Evolutionary conservation across 495 filamentous ascomycete species (phyloP), one percentile per base, ranked within the genome.

Genomic region (Xanthoparmelia taractica): DNA sequence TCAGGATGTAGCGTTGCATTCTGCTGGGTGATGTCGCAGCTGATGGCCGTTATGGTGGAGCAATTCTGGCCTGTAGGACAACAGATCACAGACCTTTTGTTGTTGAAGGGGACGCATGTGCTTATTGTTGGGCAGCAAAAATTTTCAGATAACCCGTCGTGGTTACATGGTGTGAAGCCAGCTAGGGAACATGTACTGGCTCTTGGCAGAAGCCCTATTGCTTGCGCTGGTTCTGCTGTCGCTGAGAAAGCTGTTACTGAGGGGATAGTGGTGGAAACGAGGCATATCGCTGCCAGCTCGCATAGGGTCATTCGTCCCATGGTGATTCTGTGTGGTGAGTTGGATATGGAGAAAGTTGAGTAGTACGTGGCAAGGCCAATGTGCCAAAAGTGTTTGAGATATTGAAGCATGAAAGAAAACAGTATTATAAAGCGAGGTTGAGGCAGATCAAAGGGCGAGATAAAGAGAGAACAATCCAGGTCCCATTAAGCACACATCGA

Each of bases 91-190:
- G 90, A 88, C 17, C 82, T 89, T 38, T 76, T 79, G 50, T 74
- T 80, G 62, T 91, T 89, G 38, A 94, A 76, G 36, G 77, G 67
- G 45, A 86, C 71, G 70, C 92, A 96, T 27, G 73, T 82, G n/a
- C 82, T 75, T 4, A 71, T 74, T 23, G 77, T 67, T 11, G 83
- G 75, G 72, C 92, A 96, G 77, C 91, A 95, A 77, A 95, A 96
- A 70, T 83, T 76, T 45, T 77, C 75, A 3, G 90, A 88, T 20
- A 93, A 77, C 12, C 76, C 77, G 10, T 75, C 57, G 29, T 74
- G 70, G 4, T 77, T 72, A 70, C 89, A 92, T 61, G 73, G 74
- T 25, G 67, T 63, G 62, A 79, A 83, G 36, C 58, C 58, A 2
- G 75, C 64, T 36, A 69, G 72, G 1, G 80, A 76, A 65, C 84